Conservation (phyloP, 176 grass and related monocot species). For the Paspalum vaginatum region DNA sequence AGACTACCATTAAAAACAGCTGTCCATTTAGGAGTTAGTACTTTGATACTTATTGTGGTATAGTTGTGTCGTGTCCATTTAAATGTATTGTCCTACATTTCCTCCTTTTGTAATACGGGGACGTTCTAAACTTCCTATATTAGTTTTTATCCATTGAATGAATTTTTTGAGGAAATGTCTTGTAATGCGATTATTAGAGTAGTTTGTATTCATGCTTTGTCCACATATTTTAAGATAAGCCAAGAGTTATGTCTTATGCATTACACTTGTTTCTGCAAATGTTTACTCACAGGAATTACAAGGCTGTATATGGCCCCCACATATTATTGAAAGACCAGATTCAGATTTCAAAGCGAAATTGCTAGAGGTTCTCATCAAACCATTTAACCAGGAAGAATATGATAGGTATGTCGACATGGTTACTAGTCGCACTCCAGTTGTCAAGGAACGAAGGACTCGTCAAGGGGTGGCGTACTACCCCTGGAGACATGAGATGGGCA, state of each 20-base stretch:
- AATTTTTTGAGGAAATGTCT: neutral
- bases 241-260: neutral
- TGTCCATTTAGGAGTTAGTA: too few relatives aligned
- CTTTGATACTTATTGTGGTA: neutral
- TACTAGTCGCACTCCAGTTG: constrained; percentile 25
- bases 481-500: constrained; percentile 35
- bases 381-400: constrained; percentile 62
- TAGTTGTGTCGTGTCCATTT: neutral
- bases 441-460: constrained; percentile 52
- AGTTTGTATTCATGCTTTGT: neutral
- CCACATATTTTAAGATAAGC: neutral
- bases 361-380: constrained; percentile 51
- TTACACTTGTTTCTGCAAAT: constrained; percentile 30
- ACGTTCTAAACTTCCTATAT: neutral
- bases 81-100: neutral
- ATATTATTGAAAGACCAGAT: constrained; percentile 52
- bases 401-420: constrained; percentile 40
- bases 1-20: neutral
- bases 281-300: constrained; percentile 28
- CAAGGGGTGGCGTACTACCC: constrained; percentile 28
- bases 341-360: constrained; percentile 66
- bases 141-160: neutral
- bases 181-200: neutral
- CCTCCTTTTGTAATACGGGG: neutral
- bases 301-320: constrained; percentile 52